Evolutionary conservation across 257 asterid genomes (phyloP).

Genomic region (Nicotiana otophora): DNA sequence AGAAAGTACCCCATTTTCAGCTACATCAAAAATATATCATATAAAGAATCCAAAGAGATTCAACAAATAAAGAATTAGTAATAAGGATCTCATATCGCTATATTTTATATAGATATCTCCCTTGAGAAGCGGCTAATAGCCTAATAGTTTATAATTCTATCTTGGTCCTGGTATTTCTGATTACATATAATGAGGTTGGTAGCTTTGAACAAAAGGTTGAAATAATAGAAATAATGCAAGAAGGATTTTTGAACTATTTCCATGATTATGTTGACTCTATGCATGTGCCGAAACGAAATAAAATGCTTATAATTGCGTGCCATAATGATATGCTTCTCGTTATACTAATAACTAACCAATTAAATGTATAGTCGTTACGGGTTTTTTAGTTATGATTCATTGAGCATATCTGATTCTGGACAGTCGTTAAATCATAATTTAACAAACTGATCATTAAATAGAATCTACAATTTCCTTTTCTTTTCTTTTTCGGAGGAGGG

Average conservation of each 20-base stretch:
- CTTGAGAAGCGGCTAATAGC: not conserved
- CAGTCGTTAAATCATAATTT: not conserved
- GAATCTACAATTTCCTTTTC: not conserved
- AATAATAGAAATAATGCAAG: not conserved
- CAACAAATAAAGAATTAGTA: too few species aligned
- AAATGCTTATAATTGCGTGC: not conserved
- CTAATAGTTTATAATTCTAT: too few species aligned
- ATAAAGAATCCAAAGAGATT: too few species aligned
- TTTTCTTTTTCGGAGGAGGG: too few species aligned
- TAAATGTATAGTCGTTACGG: not conserved
- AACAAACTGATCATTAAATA: not conserved
- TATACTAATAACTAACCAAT: not conserved
- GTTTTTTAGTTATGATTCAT: not conserved
- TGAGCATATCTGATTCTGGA: not conserved
- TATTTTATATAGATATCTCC: not conserved
- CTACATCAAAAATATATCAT: too few species aligned
- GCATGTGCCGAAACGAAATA: not conserved
- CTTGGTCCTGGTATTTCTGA: not conserved
- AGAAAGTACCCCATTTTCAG: too few species aligned
- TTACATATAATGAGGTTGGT: not conserved
- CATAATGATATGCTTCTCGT: not conserved
- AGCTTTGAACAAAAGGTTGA: not conserved
- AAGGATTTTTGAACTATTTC: not conserved
- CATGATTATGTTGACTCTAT: constrained; percentile 6
- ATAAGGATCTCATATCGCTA: not conserved